A percentile compares a stretch with the other conserved stretches of the same genome.
These are phyloP conservation scores for Anacardium occidentale DNA, from an alignment of 345 rosid species.

Conservation along the genomic window DNA sequence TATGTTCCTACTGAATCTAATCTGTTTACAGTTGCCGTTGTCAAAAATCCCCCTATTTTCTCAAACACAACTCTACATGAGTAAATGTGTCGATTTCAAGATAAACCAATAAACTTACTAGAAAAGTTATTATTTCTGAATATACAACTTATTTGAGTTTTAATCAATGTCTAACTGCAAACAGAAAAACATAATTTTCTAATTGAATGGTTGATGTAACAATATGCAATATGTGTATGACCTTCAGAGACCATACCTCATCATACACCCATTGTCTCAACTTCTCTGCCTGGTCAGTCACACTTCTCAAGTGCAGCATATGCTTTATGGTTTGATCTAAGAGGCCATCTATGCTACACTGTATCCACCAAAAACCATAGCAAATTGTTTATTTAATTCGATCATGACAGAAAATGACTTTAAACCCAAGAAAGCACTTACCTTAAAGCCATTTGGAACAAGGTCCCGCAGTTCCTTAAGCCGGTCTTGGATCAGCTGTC, in stretches of 20 bases:
- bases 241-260: conserved; percentile 37
- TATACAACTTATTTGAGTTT: too few relatives aligned
- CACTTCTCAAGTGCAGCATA: conserved; percentile 50
- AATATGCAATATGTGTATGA: not conserved
- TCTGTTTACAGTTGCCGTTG: too few relatives aligned
- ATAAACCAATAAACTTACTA: too few relatives aligned
- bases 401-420: not conserved
- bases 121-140: too few relatives aligned
- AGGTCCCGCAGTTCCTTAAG: conserved; percentile 65
- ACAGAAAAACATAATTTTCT: not conserved
- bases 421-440: conserved; percentile 18
- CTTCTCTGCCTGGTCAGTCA: conserved; percentile 55
- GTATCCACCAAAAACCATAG: conserved; percentile 17
- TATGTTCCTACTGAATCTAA: too few relatives aligned
- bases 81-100: not conserved
- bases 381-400: not conserved
- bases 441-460: conserved; percentile 61
- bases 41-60: not conserved
- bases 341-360: conserved; percentile 76
- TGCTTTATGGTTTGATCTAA: conserved; percentile 56
- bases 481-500: conserved; percentile 70
- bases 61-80: not conserved
- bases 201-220: too few relatives aligned
- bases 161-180: too few relatives aligned
- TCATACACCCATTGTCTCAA: conserved; percentile 41